Conservation (phyloP, 2,329 filamentous ascomycete genomes). For the Lachnellula subtilissima region DNA sequence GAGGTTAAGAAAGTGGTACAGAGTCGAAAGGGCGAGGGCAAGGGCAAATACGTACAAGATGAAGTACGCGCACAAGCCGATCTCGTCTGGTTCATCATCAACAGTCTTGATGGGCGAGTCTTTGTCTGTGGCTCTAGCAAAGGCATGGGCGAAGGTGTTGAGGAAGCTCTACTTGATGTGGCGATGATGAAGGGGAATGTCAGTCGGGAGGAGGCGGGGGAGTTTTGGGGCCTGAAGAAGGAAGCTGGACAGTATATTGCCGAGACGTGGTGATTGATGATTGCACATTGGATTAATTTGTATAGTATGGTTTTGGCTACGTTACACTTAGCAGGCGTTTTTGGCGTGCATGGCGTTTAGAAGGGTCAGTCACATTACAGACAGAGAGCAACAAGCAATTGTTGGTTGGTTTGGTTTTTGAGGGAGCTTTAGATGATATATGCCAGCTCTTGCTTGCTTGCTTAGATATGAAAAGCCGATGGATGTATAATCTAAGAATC, state of each 20-base stretch:
- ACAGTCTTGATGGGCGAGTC: constrained; percentile 88
- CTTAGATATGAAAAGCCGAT: no score
- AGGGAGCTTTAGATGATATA: no score
- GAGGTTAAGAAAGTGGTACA: constrained; percentile 80
- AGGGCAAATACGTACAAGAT: constrained; percentile 91
- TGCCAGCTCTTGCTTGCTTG: no score
- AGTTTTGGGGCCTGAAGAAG: constrained; percentile 91
- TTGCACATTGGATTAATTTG: no score
- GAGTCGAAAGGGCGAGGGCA: constrained; percentile 54
- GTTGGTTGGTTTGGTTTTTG: no score
- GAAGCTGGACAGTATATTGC: constrained; percentile 93
- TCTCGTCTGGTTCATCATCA: constrained; percentile 97
- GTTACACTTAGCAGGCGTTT: no score
- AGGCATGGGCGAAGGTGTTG: constrained; percentile 97
- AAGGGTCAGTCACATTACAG: no score
- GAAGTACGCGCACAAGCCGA: constrained; percentile 88
- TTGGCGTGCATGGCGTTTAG: no score
- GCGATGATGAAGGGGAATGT: constrained; percentile 90
- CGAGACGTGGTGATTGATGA: constrained; percentile 55
- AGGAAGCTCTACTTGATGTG: constrained; percentile 80
- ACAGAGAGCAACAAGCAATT: no score
- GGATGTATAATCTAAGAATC: no score
- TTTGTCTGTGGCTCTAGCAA: constrained; percentile 95
- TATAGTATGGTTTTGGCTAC: no score
- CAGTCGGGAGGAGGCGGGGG: constrained; percentile 71